Evolutionary conservation across 2,329 filamentous ascomycete genomes (phyloP).

Genomic region (Metarhizium anisopliae): DNA sequence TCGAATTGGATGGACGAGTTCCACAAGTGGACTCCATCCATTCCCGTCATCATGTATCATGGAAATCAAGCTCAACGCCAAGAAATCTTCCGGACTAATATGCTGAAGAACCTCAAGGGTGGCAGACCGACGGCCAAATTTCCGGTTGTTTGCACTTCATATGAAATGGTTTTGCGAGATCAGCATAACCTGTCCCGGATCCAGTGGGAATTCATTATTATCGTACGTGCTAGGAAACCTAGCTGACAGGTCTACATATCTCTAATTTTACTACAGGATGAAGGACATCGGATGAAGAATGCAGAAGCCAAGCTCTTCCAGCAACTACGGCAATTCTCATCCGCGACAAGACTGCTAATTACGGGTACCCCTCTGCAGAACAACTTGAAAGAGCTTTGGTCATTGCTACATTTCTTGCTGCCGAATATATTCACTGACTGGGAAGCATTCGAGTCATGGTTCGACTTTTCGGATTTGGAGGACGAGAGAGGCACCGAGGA

Average conservation of each 20-base stretch:
- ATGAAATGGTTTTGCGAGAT: conserved; percentile 93
- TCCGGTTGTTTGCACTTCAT: conserved; percentile 87
- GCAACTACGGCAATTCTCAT: conserved; percentile 79
- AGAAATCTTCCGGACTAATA: conserved; percentile 60
- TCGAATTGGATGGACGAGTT: conserved; percentile 97
- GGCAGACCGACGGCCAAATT: conserved; percentile 57
- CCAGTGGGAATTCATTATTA: conserved; percentile 96
- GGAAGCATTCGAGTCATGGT: conserved; percentile 91
- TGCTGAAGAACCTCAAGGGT: conserved; percentile 60
- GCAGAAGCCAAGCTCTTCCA: conserved; percentile 87
- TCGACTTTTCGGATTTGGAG: conserved; percentile 88
- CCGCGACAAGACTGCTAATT: conserved; percentile 82
- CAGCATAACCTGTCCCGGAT: conserved; percentile 72
- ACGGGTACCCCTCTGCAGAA: conserved; percentile 95
- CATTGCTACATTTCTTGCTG: conserved; percentile 83
- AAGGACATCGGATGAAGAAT: conserved; percentile 96
- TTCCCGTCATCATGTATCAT: conserved; percentile 87
- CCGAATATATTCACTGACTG: conserved; percentile 90
- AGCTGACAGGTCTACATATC: not conserved
- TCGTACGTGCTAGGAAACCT: conserved; percentile 42
- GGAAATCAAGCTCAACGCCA: conserved; percentile 72
- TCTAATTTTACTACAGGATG: conserved; percentile 49
- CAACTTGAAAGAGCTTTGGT: conserved; percentile 92
- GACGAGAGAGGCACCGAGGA: conserved; percentile 73
- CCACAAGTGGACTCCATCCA: conserved; percentile 76